Base-by-base conservation (phyloP, 352 stramenopile genomes). In the Phytopythium cucurbitacearum region DNA sequence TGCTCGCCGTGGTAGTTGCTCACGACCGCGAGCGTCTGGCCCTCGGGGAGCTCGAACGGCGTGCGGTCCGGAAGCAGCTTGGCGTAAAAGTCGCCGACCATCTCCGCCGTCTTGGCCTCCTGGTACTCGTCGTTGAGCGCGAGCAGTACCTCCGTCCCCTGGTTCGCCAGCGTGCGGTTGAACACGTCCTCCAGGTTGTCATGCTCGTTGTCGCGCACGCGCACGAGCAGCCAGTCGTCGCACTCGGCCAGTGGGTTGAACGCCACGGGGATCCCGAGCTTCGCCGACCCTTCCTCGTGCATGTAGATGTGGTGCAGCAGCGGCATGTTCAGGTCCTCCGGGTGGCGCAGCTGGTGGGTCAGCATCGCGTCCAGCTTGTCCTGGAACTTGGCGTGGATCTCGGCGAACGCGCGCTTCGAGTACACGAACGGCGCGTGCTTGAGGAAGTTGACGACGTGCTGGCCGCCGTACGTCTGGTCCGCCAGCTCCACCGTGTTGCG, bases 371-470 rank as follows among this genome's bases (percentile, higher is more conserved):
- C 67, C 5, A 93, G 61, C 41, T 73, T 57, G 2, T 64, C 65
- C 7, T 51, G 59, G 49, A 91, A 94, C 43, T 82, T 86, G 34
- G 77, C 69, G 60, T 91, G 83, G 49, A 94, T 87, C 41, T 76
- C 71, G 56, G 89, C 74, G 46, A 94, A 91, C 5, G 65, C 83
- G 15, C 56, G 51, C 28, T 79, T 74, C 62, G 70, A 87, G 69
- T 94, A 94, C 8, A 94, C 79, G 46, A 89, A 94, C 5, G 83
- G 83, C 21, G 80, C 83, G 53, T 94, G 83, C 64, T 94, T 94
- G 48, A 94, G 60, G 59, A 91, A 94, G 48, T 94, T 91, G 64
- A 88, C 89, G 16, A 86, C 75, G 54, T 93, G 82, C 67, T 91
- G 62, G n/a, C 81, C 83, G 36, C 83, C 83, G 65, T 93, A 94